Percentiles rank a stretch among this genome's conserved stretches.
phyloP scores from a whole-genome alignment of 2,329 filamentous ascomycete genomes.

The Aspergillus glaucus region DNA sequence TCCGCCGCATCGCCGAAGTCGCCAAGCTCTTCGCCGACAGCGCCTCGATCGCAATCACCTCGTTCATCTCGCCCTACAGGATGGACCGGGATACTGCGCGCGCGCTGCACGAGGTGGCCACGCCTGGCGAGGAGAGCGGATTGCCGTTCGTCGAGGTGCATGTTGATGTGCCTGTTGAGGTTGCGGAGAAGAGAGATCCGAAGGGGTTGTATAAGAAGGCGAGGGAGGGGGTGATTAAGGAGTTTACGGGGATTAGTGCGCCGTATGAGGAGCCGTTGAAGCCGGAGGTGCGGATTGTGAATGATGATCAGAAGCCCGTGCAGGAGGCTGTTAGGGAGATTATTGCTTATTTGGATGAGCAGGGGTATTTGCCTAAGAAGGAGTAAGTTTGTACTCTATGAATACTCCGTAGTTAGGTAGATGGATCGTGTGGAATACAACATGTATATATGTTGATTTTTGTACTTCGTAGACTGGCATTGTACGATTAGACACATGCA shows the following conservation, averaged over 20 bases:
- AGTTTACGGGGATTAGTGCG: slow-evolving; percentile 92
- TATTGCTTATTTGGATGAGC: slow-evolving; percentile 65
- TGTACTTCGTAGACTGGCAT: too few species aligned
- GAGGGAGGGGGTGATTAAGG: slow-evolving; percentile 84
- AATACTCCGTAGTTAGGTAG: too few species aligned
- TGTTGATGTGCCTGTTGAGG: slow-evolving; percentile 83
- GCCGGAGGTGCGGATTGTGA: slow-evolving; percentile 82
- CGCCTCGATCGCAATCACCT: slow-evolving; percentile 80
- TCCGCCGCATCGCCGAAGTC: slow-evolving; percentile 91
- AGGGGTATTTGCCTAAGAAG: slow-evolving; percentile 53
- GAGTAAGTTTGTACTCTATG: slow-evolving; percentile 14
- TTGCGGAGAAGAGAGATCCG: slow-evolving; percentile 89
- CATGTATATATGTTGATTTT: too few species aligned
- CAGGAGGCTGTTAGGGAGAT: slow-evolving; percentile 87
- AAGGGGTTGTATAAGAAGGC: slow-evolving; percentile 99
- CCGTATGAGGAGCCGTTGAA: slow-evolving; percentile 87
- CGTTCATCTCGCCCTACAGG: slow-evolving; percentile 93
- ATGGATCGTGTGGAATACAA: too few species aligned
- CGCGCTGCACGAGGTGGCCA: slow-evolving; percentile 63
- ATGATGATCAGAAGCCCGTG: slow-evolving; percentile 67
- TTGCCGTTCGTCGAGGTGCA: slow-evolving; percentile 91
- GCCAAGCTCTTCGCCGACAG: slow-evolving; percentile 94
- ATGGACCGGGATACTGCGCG: slow-evolving; percentile 79
- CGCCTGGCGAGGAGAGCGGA: slow-evolving; percentile 52
- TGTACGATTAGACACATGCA: too few species aligned